Evolutionary conservation across 352 stramenopile species (phyloP).

Genomic region (Globisporangium cederbergense): DNA sequence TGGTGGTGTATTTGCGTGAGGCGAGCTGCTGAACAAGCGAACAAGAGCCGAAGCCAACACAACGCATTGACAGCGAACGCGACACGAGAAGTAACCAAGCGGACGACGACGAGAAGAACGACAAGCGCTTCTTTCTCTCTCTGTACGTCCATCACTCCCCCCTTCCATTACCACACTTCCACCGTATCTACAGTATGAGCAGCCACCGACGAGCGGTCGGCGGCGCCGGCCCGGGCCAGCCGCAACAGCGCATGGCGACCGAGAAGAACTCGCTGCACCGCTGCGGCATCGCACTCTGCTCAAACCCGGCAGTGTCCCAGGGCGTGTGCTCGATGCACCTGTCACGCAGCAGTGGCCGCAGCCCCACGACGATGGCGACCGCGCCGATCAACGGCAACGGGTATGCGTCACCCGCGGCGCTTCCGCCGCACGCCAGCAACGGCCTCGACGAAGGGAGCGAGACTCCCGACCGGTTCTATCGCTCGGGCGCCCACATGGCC

Average conservation of each 20-base stretch:
- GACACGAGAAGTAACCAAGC: not conserved
- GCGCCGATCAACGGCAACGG: conserved; percentile 18
- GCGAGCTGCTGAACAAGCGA: not conserved
- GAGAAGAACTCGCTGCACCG: conserved; percentile 66
- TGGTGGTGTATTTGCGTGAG: not conserved
- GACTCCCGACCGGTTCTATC: conserved; percentile 53
- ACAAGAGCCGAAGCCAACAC: not conserved
- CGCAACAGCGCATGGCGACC: conserved; percentile 20
- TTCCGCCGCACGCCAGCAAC: conserved; percentile 7
- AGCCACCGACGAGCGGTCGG: conserved; percentile 9
- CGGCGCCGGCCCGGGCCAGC: not conserved
- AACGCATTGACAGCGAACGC: not conserved
- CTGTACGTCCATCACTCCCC: not conserved
- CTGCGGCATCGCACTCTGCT: conserved; percentile 75
- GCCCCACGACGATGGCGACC: conserved; percentile 3
- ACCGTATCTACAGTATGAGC: conserved; percentile 2
- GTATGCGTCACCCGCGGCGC: conserved; percentile 15
- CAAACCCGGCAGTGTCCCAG: conserved; percentile 69
- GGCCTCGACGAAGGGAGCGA: conserved; percentile 25
- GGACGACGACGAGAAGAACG: not conserved
- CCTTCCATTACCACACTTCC: not conserved
- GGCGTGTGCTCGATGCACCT: conserved; percentile 77
- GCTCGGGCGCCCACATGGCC: conserved; percentile 37
- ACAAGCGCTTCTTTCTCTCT: not conserved
- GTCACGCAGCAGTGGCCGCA: conserved; percentile 28